phyloP scores from a whole-genome alignment of 2,329 filamentous ascomycete species.

The Scleromitrula shiraiana region DNA sequence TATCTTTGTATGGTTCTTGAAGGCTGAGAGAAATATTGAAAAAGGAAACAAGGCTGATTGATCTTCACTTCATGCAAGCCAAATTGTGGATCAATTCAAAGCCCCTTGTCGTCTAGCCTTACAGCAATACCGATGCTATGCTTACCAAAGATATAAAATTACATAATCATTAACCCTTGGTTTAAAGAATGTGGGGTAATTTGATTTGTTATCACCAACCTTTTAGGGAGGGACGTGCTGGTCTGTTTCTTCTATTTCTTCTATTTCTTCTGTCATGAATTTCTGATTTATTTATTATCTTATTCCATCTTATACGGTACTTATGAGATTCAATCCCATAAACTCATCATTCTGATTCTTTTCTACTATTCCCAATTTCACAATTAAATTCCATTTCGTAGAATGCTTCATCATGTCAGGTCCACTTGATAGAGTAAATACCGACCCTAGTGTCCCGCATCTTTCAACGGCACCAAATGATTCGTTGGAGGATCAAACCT shows the following conservation, averaged over 20 bases:
- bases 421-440: conserved; percentile 6
- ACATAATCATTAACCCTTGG: not conserved
- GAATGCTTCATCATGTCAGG: conserved; percentile 4
- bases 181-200: not conserved
- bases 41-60: not conserved
- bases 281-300: too few species aligned
- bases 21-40: not conserved
- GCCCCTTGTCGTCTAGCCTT: not conserved
- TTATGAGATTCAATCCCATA: too few species aligned
- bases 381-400: not conserved
- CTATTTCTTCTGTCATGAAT: too few species aligned
- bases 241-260: not conserved
- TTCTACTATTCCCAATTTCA: not conserved
- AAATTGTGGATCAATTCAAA: not conserved
- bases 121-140: not conserved
- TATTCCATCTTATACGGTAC: too few species aligned
- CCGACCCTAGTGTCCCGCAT: conserved; percentile 20
- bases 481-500: conserved; percentile 25
- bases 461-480: conserved; percentile 15
- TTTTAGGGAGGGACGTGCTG: not conserved
- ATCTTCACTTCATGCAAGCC: not conserved
- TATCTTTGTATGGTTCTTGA: not conserved
- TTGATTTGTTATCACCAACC: not conserved
- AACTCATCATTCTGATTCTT: too few species aligned
- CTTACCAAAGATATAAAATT: not conserved